Evolutionary conservation across 202 grass and related monocot species (phyloP), one percentile per base, ranked within the genome.

Genomic region (Zizania palustris): DNA sequence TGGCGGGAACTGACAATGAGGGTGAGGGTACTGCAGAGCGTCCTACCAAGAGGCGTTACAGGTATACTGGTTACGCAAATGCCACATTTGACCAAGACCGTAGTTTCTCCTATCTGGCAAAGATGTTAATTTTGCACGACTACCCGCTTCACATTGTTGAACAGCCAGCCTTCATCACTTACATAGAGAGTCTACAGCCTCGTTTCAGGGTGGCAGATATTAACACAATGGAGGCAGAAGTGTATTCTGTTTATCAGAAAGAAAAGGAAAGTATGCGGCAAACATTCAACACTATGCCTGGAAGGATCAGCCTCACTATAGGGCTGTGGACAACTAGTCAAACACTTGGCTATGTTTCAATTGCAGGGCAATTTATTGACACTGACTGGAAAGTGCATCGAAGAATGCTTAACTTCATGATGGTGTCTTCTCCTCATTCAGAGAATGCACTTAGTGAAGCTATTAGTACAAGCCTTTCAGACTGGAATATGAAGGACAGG

Each of bases 321-420:
- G 83, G 83, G 36, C 63, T 90, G 33, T 90, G 87, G 87, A 86
- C 83, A 36, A 90, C 87, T 21, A 86, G 78, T 75, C 87, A 90
- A 57, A 90, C 87, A 83, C 78, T 86, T 65, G 87, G 87, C 42
- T 90, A 86, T 80, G 73, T 90, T 64, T 80, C 56, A 63, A 22
- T 90, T 50, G 67, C 70, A 8, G 87, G 78, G 15, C 87, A 90
- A 53, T 90, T 82, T 71, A 90, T 86, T 60, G 78, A 86, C 45
- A 66, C 54, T 3, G 83, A 90, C 7, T 90, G 83, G 87, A 83
- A 62, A 42, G 35, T 83, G 62, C 78, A 83, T 20, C 70, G 83
- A 51, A 86, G 83, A 68, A 86, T 90, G 83, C 73, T 90, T 45
- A 90, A 83, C 46, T 90, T 86, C 69, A 90, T 67, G 88, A 71